Percentiles rank a stretch among this genome's conserved stretches.
phyloP scores from a whole-genome alignment of 169 alveolate species.

The Theileria annulata region DNA sequence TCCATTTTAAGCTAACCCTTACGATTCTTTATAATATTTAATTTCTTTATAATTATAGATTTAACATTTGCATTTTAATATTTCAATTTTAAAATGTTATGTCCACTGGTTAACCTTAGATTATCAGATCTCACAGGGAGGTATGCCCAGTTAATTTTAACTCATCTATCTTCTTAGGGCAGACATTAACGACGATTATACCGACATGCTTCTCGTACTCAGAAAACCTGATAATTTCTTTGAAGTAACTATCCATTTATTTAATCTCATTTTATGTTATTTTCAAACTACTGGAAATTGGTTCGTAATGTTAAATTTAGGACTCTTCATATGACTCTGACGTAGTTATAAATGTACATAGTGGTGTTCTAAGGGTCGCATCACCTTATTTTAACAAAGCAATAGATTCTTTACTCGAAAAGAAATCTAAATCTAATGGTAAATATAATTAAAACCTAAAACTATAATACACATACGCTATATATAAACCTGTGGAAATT shows the following conservation, averaged over 20 bases:
- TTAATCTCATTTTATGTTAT: neutral
- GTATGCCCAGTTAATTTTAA: neutral
- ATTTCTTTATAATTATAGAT: neutral
- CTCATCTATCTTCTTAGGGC: slow-evolving; percentile 10
- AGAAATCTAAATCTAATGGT: slow-evolving; percentile 11
- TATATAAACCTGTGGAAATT: neutral
- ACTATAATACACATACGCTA: neutral
- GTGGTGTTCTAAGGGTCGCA: slow-evolving; percentile 61
- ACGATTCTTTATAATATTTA: neutral
- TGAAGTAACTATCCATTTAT: neutral
- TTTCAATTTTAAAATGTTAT: slow-evolving; percentile 4
- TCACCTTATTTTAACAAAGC: slow-evolving; percentile 58
- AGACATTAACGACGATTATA: slow-evolving; percentile 49
- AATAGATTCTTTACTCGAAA: slow-evolving; percentile 25
- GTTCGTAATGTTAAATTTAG: neutral
- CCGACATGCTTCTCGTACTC: slow-evolving; percentile 45
- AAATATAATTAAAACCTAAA: neutral
- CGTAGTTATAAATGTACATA: slow-evolving; percentile 54
- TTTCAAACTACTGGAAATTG: neutral
- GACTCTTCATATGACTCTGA: slow-evolving; percentile 13
- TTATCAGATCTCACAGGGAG: slow-evolving; percentile 61
- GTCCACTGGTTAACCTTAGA: slow-evolving; percentile 29
- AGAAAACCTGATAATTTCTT: slow-evolving; percentile 17
- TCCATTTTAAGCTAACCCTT: neutral
- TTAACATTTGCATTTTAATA: neutral